These are phyloP conservation scores for Apiospora phragmitis DNA, from an alignment of 2,329 filamentous ascomycete species.

Conservation along the genomic window DNA sequence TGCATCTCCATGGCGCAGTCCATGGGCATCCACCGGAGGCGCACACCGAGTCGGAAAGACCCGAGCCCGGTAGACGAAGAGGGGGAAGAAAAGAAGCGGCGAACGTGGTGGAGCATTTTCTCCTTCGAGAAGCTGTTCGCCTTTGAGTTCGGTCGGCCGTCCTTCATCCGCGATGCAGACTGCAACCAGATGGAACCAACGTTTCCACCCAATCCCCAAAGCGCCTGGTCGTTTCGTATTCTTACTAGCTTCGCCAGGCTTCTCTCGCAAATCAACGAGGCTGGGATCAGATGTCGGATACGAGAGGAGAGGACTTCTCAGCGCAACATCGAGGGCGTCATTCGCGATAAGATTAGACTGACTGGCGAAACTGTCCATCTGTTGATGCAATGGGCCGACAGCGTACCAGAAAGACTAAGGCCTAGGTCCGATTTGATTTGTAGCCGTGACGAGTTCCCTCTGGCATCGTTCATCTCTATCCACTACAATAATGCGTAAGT, in stretches of 20 bases:
- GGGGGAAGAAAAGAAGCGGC: slow-evolving; percentile 1
- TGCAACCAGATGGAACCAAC: slow-evolving; percentile 9
- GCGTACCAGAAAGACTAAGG: slow-evolving; percentile 10
- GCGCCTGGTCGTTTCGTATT: slow-evolving; percentile 11
- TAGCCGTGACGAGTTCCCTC: slow-evolving; percentile 11
- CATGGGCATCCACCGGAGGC: slow-evolving; percentile 11
- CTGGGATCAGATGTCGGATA: slow-evolving; percentile 9
- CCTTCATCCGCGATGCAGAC: slow-evolving; percentile 11
- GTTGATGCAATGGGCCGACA: slow-evolving; percentile 14
- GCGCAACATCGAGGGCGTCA: slow-evolving; percentile 6
- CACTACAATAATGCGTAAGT: slow-evolving; percentile 17
- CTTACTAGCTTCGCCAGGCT: slow-evolving; percentile 3
- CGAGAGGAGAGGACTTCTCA: slow-evolving; percentile 9
- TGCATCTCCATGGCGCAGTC: slow-evolving; percentile 15
- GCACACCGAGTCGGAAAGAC: not conserved
- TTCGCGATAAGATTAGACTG: slow-evolving; percentile 13
- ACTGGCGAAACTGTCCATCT: slow-evolving; percentile 12
- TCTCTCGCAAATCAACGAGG: slow-evolving; percentile 8
- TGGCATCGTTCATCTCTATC: slow-evolving; percentile 14
- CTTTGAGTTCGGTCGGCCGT: slow-evolving; percentile 14
- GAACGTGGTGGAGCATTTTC: slow-evolving; percentile 17
- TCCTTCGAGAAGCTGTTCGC: slow-evolving; percentile 17
- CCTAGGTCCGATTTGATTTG: slow-evolving; percentile 14
- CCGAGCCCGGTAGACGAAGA: slow-evolving; percentile 8
- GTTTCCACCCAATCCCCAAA: not conserved